Evolutionary conservation across 805 yeast species (phyloP).

Genomic region (Brettanomyces sp.): DNA sequence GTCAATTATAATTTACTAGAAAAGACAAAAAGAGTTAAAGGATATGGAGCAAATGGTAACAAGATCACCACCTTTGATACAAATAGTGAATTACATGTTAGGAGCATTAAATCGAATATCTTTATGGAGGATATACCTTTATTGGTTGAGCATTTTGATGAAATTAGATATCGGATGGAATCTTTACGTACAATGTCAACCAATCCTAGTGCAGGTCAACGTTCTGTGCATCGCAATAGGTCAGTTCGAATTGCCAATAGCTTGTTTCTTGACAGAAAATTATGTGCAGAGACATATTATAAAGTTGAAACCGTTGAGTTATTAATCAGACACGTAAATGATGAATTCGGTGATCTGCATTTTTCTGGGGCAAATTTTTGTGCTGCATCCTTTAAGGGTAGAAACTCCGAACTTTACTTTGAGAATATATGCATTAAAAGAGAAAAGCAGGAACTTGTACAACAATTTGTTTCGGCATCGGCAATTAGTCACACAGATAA

Average conservation of each 20-base stretch:
- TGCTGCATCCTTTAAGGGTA: background rate
- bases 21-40: constrained; percentile 8
- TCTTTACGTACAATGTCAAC: too few relatives aligned
- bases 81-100: constrained; percentile 4
- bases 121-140: too few relatives aligned
- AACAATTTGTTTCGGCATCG: constrained; percentile 5
- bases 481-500: constrained; percentile 2
- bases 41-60: constrained; percentile 17
- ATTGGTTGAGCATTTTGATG: too few relatives aligned
- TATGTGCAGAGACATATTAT: constrained; percentile 8
- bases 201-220: too few relatives aligned
- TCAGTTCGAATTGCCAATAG: constrained; percentile 17
- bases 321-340: constrained; percentile 13
- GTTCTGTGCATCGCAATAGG: background rate
- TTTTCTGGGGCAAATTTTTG: constrained; percentile 2
- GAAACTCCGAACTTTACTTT: background rate
- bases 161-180: too few relatives aligned
- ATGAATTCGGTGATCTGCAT: constrained; percentile 26
- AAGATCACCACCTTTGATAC: constrained; percentile 4
- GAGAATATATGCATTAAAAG: constrained; percentile 1
- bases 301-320: constrained; percentile 9
- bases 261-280: constrained; percentile 12
- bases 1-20: too few relatives aligned
- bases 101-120: constrained; percentile 4
- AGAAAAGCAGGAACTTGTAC: background rate